These are phyloP conservation scores for Vanderwaltozyma tropicalis DNA, from an alignment of 805 yeast species.

Conservation along the genomic window DNA sequence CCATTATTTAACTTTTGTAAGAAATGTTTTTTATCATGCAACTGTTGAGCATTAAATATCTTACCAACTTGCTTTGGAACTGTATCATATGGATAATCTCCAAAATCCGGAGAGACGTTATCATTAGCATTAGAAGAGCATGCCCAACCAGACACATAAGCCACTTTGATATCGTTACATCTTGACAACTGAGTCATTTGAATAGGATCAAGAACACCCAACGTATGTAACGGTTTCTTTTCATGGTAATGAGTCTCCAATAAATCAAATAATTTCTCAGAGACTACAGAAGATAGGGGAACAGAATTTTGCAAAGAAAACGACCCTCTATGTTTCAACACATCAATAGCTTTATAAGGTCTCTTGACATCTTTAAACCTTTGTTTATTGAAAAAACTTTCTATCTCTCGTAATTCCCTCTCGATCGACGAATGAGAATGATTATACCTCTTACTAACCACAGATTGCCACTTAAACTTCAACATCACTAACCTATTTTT, in stretches of 20 bases:
- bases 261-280: conserved; percentile 39
- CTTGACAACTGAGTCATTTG: conserved; percentile 48
- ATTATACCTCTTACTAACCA: not conserved
- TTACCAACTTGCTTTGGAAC: conserved; percentile 60
- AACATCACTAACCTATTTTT: too few species aligned
- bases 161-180: conserved; percentile 37
- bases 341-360: conserved; percentile 42
- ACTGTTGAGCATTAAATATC: conserved; percentile 44
- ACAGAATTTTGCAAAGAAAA: conserved; percentile 14
- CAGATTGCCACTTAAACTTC: not conserved
- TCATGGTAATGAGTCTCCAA: conserved; percentile 33
- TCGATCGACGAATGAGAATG: too few species aligned
- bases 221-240: conserved; percentile 41
- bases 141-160: conserved; percentile 55
- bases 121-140: conserved; percentile 48
- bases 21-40: conserved; percentile 45
- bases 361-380: conserved; percentile 40
- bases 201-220: conserved; percentile 55
- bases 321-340: conserved; percentile 45
- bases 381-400: conserved; percentile 41
- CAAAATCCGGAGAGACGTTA: conserved; percentile 57
- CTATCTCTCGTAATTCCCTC: conserved; percentile 29
- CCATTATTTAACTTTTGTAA: conserved; percentile 22
- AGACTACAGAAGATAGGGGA: conserved; percentile 38
- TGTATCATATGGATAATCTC: conserved; percentile 60